Conservation (phyloP, 2,329 filamentous ascomycete species). For the Colletotrichum cordylinicola region DNA sequence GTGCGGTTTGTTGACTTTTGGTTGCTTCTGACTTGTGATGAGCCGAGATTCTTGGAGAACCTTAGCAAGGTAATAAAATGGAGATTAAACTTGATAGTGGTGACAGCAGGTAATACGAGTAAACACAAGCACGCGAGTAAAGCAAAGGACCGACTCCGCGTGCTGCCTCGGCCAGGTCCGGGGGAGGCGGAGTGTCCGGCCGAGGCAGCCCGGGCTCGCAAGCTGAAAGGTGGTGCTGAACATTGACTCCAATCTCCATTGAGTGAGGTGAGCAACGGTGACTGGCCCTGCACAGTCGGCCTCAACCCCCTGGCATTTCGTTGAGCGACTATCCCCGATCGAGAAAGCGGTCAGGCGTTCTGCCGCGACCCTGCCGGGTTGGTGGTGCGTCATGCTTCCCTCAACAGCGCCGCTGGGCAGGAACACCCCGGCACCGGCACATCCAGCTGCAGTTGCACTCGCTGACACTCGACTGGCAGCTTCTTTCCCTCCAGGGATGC, state of each 20-base stretch:
- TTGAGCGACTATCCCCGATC: slow-evolving; percentile 8
- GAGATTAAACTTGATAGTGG: not conserved
- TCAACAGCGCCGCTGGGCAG: slow-evolving; percentile 16
- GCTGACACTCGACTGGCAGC: not conserved
- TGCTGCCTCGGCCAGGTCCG: slow-evolving; percentile 15
- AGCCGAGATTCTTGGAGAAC: not conserved
- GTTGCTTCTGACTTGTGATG: not conserved
- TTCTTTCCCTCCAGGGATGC: not conserved
- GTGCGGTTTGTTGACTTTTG: slow-evolving; percentile 5
- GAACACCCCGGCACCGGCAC: not conserved
- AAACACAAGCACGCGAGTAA: not conserved
- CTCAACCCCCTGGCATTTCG: slow-evolving; percentile 26
- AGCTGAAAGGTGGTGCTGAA: not conserved
- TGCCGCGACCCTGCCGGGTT: slow-evolving; percentile 10
- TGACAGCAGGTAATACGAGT: not conserved
- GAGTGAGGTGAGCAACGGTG: not conserved
- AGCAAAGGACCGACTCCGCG: not conserved
- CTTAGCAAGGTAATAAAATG: not conserved
- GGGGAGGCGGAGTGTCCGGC: slow-evolving; percentile 7
- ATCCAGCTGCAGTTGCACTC: not conserved
- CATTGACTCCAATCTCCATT: too few species aligned
- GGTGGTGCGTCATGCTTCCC: slow-evolving; percentile 20
- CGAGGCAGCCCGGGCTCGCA: slow-evolving; percentile 9
- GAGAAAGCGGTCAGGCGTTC: not conserved
- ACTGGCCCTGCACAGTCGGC: not conserved